Evolutionary conservation across 2,329 filamentous ascomycete genomes (phyloP).

Genomic region (Claviceps citrina): DNA sequence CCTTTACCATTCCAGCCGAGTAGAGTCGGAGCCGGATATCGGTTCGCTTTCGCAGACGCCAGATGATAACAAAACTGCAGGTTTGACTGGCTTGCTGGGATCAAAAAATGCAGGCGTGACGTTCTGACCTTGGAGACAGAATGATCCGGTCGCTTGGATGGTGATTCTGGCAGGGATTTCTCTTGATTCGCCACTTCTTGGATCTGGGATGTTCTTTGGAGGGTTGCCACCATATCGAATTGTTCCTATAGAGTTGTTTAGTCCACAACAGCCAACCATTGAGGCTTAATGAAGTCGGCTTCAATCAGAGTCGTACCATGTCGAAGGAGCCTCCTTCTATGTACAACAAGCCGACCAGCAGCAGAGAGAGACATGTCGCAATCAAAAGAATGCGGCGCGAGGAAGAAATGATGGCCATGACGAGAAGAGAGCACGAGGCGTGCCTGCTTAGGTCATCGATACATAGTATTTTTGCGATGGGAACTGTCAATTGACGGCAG

Average conservation of each 20-base stretch:
- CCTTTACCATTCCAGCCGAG: constrained; percentile 23
- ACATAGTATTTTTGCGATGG: neutral
- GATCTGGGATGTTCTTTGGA: neutral
- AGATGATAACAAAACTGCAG: constrained; percentile 24
- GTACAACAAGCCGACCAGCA: neutral
- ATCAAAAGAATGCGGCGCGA: constrained; percentile 2
- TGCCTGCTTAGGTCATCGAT: neutral
- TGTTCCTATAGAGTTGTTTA: neutral
- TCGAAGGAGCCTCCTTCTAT: neutral
- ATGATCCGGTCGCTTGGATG: neutral
- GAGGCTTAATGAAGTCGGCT: neutral
- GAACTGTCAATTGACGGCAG: neutral
- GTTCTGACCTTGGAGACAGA: constrained; percentile 7
- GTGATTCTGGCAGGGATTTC: neutral
- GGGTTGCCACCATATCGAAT: neutral
- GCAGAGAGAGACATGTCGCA: constrained; percentile 1
- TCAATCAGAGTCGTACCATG: neutral
- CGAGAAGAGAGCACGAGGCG: neutral
- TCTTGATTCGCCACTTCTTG: neutral
- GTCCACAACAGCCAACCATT: neutral
- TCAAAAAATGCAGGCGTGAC: constrained; percentile 22
- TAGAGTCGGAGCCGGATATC: constrained; percentile 23
- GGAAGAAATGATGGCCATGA: neutral
- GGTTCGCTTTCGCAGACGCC: constrained; percentile 21
- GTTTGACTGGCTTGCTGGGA: constrained; percentile 23